A percentile compares a stretch with the other conserved stretches of the same genome.
Evolutionary conservation across 1,284 basidiomycete genomes (phyloP).

Genomic region (Ceratobasidium sp.): DNA sequence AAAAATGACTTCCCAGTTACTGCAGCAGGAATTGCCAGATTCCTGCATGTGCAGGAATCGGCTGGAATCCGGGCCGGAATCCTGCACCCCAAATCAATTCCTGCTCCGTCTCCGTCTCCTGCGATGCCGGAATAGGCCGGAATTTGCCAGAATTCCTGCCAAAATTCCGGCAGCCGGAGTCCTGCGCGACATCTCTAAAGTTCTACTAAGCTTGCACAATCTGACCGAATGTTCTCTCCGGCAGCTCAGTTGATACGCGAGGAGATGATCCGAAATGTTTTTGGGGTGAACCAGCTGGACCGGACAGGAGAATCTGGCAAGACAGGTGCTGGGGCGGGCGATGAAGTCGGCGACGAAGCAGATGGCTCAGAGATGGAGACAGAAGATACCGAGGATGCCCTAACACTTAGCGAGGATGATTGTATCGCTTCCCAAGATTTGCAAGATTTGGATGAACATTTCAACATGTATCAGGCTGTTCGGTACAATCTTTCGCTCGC

Average conservation of each 20-base stretch:
- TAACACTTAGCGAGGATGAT: conserved; percentile 6
- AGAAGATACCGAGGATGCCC: neutral
- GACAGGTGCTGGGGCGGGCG: neutral
- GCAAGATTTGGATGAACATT: conserved; percentile 1
- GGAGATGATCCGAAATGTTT: neutral
- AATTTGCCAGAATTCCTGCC: too few species aligned
- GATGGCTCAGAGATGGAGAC: neutral
- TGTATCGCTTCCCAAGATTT: neutral
- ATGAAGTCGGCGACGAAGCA: neutral
- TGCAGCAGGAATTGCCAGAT: too few species aligned
- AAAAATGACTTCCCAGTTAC: too few species aligned
- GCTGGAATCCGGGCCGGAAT: too few species aligned
- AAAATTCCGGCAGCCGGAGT: too few species aligned
- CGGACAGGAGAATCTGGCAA: neutral
- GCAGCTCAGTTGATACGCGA: neutral
- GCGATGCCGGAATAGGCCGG: too few species aligned
- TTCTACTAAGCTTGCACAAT: too few species aligned
- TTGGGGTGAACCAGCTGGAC: neutral
- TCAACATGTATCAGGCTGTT: neutral
- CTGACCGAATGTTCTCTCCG: conserved; percentile 13
- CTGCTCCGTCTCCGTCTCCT: too few species aligned
- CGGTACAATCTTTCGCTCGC: neutral
- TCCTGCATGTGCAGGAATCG: too few species aligned
- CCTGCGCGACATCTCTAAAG: too few species aligned
- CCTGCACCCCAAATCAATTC: too few species aligned